These are phyloP conservation scores for Jatropha curcas DNA, from an alignment of 345 rosid genomes.

Conservation along the genomic window DNA sequence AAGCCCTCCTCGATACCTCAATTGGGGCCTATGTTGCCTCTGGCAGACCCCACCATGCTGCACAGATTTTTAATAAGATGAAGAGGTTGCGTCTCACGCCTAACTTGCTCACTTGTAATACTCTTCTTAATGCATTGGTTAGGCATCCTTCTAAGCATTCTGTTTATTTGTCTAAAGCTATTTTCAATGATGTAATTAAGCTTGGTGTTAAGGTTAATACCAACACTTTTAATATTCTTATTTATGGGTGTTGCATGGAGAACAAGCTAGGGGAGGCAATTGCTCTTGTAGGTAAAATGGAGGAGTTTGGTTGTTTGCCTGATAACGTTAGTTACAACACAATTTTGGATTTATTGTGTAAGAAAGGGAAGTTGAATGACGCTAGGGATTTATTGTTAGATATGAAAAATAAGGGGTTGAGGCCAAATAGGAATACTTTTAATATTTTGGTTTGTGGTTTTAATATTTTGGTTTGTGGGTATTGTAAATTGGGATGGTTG, in stretches of 20 bases:
- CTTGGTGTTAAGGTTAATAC: constrained; percentile 50
- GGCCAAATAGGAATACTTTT: constrained; percentile 61
- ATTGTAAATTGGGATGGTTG: constrained; percentile 70
- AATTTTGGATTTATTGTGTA: constrained; percentile 58
- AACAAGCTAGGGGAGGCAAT: constrained; percentile 54
- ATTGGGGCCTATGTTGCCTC: constrained; percentile 60
- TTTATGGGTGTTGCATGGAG: constrained; percentile 72
- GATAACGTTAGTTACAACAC: constrained; percentile 78
- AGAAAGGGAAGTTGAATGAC: constrained; percentile 76
- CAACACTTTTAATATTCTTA: constrained; percentile 64
- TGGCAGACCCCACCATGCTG: constrained; percentile 64
- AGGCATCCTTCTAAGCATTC: constrained; percentile 66
- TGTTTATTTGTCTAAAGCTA: constrained; percentile 43
- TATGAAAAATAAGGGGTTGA: constrained; percentile 61
- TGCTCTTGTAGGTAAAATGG: constrained; percentile 56
- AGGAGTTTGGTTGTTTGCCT: constrained; percentile 51
- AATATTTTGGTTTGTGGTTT: too few species aligned
- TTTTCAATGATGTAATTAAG: constrained; percentile 53
- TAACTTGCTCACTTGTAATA: too few species aligned
- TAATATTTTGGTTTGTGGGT: constrained; percentile 66
- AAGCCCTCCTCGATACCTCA: constrained; percentile 56
- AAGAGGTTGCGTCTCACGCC: constrained; percentile 56
- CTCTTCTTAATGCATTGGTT: constrained; percentile 64
- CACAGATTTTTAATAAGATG: constrained; percentile 67
- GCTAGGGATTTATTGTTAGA: constrained; percentile 61